Evolutionary conservation across 306 rosid species (phyloP), one percentile per base, ranked within the genome.

Genomic region (Ceratonia siliqua): DNA sequence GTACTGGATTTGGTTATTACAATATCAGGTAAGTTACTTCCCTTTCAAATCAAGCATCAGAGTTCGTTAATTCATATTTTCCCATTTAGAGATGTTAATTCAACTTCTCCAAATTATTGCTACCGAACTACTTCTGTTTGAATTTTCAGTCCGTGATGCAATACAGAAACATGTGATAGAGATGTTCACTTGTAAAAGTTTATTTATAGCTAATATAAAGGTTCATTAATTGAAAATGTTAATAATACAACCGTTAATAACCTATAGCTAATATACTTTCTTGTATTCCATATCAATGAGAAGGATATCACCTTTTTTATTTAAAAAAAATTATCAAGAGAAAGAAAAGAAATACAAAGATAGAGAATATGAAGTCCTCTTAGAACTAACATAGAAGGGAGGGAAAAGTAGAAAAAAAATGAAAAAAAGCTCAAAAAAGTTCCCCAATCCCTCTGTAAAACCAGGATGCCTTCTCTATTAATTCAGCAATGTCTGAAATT

Each of bases 41-140:
- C 72, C 41, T 22, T 49, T 54, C 48, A 50, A 49, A 49, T 43
- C 57, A 62, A 22, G 69, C 53, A 58, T 45, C 22, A 3, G 63
- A 56, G 39, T 48, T 36, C 5, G 12, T 62, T 15, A 43, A 46
- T 41, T 52, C 53, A 62, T 20, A 70, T 41, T 41, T 62, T 61
- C 36, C 66, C 49, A 28, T 55, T 63, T 28, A 59, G 18, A 22
- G 13, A 80, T 53, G 49, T 50, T 68, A 14, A 39, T 62, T 62
- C 71, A 52, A 53, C 62, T 36, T 35, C 62, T 57, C 67, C 33
- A 56, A 66, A 61, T 46, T 38, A 61, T 24, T 10, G 14, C 36
- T 41, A 35, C 43, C 15, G 17, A 32, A 8, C 15, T 6, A n/a
- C 15, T n/a, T n/a, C 45, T 6, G 22, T 33, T 15, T 15, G 5